These are phyloP conservation scores for Malbranchea zuffiana DNA, from an alignment of 2,329 filamentous ascomycete genomes.

Conservation along the genomic window DNA sequence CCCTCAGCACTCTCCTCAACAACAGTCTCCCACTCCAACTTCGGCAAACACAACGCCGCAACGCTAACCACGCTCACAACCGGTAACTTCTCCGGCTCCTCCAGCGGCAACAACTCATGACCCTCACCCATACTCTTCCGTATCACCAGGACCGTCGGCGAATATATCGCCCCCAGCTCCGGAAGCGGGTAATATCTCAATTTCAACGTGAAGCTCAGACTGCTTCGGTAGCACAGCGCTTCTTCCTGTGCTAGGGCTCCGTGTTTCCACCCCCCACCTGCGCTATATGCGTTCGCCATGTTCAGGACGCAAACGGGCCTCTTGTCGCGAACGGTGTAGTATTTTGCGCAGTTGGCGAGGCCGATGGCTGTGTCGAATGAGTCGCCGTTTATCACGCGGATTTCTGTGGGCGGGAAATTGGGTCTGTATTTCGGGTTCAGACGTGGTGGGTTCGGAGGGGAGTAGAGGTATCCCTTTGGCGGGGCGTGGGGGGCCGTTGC, in stretches of 20 bases:
- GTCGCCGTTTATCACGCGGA: slow-evolving; percentile 48
- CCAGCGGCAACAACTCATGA: slow-evolving; percentile 38
- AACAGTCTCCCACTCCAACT: slow-evolving; percentile 13
- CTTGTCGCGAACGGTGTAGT: slow-evolving; percentile 19
- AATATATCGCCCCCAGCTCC: slow-evolving; percentile 45
- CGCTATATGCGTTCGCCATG: slow-evolving; percentile 47
- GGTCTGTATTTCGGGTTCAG: slow-evolving; percentile 39
- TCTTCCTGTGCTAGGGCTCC: slow-evolving; percentile 59
- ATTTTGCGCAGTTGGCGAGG: slow-evolving; percentile 20
- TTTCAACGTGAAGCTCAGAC: slow-evolving; percentile 31
- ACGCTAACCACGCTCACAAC: slow-evolving; percentile 51
- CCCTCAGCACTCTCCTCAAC: slow-evolving; percentile 12
- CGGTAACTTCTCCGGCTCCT: slow-evolving; percentile 31
- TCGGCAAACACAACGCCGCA: slow-evolving; percentile 44
- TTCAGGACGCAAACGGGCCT: slow-evolving; percentile 51
- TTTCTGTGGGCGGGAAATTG: slow-evolving; percentile 21
- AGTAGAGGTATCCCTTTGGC: slow-evolving; percentile 30
- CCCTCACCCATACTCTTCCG: slow-evolving; percentile 40
- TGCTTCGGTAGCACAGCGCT: slow-evolving; percentile 53
- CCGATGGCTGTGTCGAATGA: slow-evolving; percentile 46
- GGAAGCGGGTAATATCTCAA: slow-evolving; percentile 44
- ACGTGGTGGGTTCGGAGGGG: slow-evolving; percentile 27
- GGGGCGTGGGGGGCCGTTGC: slow-evolving; percentile 33
- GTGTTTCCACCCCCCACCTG: slow-evolving; percentile 54
- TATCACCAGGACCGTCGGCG: slow-evolving; percentile 50